These are phyloP conservation scores for Puccinia hordei DNA, from an alignment of 1,284 basidiomycete genomes.

Conservation along the genomic window DNA sequence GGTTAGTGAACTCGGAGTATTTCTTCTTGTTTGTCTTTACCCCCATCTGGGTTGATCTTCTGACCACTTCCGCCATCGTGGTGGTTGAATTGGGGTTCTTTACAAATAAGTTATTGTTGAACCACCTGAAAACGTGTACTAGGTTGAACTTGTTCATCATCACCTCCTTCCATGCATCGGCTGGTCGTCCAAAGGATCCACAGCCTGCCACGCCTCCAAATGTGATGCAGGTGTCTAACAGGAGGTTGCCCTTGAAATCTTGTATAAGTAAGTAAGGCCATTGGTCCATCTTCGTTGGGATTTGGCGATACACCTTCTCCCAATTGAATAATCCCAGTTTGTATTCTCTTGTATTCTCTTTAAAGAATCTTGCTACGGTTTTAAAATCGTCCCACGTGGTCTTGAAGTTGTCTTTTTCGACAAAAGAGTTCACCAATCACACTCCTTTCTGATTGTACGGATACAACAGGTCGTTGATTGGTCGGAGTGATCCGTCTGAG, in stretches of 20 bases:
- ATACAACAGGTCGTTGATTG: neutral
- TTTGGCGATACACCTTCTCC: neutral
- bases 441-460: neutral
- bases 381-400: conserved; percentile 17
- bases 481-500: neutral
- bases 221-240: neutral
- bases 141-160: neutral
- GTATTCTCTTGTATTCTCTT: too few species aligned
- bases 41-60: neutral
- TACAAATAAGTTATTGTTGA: conserved; percentile 10
- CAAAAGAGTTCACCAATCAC: conserved; percentile 1
- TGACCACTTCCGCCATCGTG: neutral
- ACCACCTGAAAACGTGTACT: neutral
- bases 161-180: neutral
- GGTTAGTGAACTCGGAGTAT: neutral
- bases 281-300: neutral
- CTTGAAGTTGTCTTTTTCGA: neutral
- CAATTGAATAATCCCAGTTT: too few species aligned
- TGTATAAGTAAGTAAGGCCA: neutral
- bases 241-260: neutral
- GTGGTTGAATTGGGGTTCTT: neutral
- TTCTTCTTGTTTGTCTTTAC: conserved; percentile 11
- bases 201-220: neutral
- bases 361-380: neutral
- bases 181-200: neutral